phyloP scores from a whole-genome alignment of 2,329 filamentous ascomycete genomes.

The Helotiales sp. region DNA sequence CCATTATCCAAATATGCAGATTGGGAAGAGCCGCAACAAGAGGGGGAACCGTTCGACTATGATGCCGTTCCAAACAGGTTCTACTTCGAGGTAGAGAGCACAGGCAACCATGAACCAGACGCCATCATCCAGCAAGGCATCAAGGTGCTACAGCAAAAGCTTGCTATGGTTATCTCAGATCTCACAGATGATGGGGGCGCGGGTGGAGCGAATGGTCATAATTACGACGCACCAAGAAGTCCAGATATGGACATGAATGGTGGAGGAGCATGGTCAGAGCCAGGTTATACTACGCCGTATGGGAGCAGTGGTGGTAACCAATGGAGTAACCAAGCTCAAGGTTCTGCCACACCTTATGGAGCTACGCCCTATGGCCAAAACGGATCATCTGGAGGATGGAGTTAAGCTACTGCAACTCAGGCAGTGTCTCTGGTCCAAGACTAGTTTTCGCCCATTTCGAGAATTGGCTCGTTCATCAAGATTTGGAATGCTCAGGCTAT shows the following conservation, averaged over 20 bases:
- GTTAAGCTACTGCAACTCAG: slow-evolving; percentile 11
- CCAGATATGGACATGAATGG: slow-evolving; percentile 58
- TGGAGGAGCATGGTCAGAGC: slow-evolving; percentile 52
- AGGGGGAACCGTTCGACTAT: slow-evolving; percentile 88
- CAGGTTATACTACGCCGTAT: slow-evolving; percentile 70
- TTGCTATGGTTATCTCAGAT: slow-evolving; percentile 75
- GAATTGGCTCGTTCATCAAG: too few relatives aligned
- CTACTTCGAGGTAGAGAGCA: slow-evolving; percentile 91
- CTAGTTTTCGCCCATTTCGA: too few relatives aligned
- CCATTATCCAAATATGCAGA: slow-evolving; percentile 78
- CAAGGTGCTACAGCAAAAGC: slow-evolving; percentile 83
- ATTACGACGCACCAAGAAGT: slow-evolving; percentile 62
- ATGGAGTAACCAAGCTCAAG: slow-evolving; percentile 65
- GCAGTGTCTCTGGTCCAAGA: too few relatives aligned
- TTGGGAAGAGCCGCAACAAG: slow-evolving; percentile 76
- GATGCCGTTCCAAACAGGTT: slow-evolving; percentile 82
- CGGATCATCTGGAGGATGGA: slow-evolving; percentile 31
- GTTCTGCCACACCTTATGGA: slow-evolving; percentile 55
- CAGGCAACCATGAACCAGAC: slow-evolving; percentile 86
- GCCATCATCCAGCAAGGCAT: slow-evolving; percentile 87
- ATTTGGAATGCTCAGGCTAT: not conserved
- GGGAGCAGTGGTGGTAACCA: slow-evolving; percentile 51
- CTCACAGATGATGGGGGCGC: slow-evolving; percentile 57
- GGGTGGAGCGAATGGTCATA: slow-evolving; percentile 46
- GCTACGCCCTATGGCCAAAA: slow-evolving; percentile 60